Evolutionary conservation across 805 yeast species (phyloP).

Genomic region (Lipomyces sp.): DNA sequence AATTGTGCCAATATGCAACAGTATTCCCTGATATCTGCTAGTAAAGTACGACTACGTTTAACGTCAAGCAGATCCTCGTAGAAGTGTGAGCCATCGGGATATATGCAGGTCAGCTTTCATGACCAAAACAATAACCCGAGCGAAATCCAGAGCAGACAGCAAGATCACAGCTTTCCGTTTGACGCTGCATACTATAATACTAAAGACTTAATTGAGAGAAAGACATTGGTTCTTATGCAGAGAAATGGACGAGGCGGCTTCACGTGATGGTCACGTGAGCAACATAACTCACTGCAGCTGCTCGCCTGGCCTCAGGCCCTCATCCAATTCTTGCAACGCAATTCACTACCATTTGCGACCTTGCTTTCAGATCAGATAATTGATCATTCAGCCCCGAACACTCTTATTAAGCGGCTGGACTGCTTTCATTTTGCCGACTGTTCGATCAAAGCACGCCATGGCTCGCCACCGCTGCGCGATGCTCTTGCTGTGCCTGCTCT

Average conservation of each 20-base stretch:
- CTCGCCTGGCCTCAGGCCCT: too few species aligned
- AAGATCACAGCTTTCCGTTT: too few species aligned
- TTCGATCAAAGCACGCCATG: neutral
- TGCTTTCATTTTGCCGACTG: neutral
- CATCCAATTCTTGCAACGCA: too few species aligned
- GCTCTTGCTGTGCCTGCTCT: neutral
- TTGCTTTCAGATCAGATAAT: too few species aligned
- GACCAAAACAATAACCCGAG: too few species aligned
- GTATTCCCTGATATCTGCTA: too few species aligned
- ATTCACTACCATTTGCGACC: too few species aligned
- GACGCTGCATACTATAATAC: too few species aligned
- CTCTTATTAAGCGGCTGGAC: neutral
- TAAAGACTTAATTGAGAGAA: too few species aligned
- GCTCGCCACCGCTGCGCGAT: neutral
- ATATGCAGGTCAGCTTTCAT: neutral
- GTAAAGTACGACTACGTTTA: neutral
- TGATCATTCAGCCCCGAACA: neutral
- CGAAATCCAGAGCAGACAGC: too few species aligned
- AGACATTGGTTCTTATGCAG: too few species aligned
- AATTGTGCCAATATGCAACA: too few species aligned
- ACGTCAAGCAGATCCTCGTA: neutral
- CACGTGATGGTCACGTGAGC: neutral
- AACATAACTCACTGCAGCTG: neutral
- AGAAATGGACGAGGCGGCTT: neutral
- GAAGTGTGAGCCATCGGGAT: neutral